Evolutionary conservation across 2,329 filamentous ascomycete species (phyloP).

Genomic region (Lasiodiplodia citricola): DNA sequence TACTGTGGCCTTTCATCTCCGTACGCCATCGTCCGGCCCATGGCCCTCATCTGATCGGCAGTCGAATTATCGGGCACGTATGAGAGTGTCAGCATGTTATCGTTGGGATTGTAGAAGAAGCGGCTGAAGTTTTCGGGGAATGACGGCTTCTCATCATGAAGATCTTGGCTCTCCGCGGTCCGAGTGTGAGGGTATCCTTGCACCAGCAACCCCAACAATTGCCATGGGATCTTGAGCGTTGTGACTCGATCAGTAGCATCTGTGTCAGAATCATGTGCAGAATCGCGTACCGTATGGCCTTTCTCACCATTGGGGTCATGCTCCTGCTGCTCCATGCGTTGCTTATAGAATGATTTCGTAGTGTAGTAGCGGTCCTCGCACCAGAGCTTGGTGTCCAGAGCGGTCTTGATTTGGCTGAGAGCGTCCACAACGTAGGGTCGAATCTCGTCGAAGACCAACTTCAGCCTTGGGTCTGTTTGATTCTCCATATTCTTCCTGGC

Average conservation of each 20-base stretch:
- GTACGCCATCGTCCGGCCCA: background rate
- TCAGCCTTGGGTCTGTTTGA: background rate
- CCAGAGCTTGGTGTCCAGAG: slow-evolving; percentile 30
- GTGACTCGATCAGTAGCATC: background rate
- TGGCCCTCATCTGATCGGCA: background rate
- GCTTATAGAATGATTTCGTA: background rate
- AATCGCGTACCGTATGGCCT: background rate
- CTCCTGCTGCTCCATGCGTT: slow-evolving; percentile 28
- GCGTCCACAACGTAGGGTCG: background rate
- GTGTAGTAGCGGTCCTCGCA: slow-evolving; percentile 30
- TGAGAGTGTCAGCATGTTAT: background rate
- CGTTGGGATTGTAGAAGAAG: background rate
- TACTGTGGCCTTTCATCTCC: background rate
- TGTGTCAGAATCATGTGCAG: background rate
- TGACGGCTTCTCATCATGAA: background rate
- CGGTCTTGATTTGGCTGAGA: background rate
- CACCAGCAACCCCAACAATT: background rate
- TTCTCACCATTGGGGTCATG: slow-evolving; percentile 16
- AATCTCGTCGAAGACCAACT: background rate
- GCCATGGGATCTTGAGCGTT: background rate
- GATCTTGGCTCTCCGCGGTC: background rate
- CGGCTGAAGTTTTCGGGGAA: background rate
- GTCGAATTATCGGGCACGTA: background rate
- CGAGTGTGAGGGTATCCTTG: background rate
- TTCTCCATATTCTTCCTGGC: background rate